phyloP scores from a whole-genome alignment of 345 rosid genomes.

The Physaria fendleri region DNA sequence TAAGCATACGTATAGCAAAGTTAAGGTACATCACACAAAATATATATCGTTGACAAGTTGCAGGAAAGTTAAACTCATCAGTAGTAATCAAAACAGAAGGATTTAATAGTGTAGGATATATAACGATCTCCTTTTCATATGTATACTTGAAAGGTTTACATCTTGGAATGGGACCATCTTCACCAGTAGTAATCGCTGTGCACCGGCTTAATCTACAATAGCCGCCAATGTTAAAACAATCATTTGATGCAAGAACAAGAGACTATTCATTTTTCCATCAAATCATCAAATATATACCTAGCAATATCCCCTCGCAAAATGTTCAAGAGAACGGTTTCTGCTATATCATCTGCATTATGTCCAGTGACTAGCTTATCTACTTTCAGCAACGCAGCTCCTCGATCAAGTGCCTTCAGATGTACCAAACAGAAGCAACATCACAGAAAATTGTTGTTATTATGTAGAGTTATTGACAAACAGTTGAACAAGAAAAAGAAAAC shows the following conservation, averaged over 20 bases:
- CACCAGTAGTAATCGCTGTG: conserved; percentile 80
- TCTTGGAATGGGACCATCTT: conserved; percentile 93
- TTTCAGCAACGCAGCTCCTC: conserved; percentile 81
- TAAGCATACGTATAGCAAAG: conserved; percentile 73
- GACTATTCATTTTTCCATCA: too few relatives aligned
- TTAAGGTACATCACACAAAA: conserved; percentile 55
- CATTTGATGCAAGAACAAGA: not conserved
- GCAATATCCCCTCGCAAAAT: conserved; percentile 91
- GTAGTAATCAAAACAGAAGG: not conserved
- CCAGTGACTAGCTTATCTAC: conserved; percentile 91
- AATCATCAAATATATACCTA: conserved; percentile 40
- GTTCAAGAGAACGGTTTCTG: conserved; percentile 87
- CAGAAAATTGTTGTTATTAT: too few relatives aligned
- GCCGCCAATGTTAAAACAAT: not conserved
- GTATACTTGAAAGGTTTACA: conserved; percentile 96
- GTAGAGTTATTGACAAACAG: too few relatives aligned
- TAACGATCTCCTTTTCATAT: conserved; percentile 92
- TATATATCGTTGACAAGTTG: not conserved
- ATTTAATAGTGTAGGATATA: conserved; percentile 55
- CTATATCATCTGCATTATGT: conserved; percentile 96
- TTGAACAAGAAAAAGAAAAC: too few relatives aligned
- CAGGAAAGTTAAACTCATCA: too few relatives aligned
- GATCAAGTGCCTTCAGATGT: conserved; percentile 74
- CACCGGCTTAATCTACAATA: conserved; percentile 73
- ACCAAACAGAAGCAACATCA: too few relatives aligned